Evolutionary conservation across 371 early-diverging fungal genomes (phyloP), one percentile per base, ranked within the genome.

Genomic region (Conidiobolus incongruus): DNA sequence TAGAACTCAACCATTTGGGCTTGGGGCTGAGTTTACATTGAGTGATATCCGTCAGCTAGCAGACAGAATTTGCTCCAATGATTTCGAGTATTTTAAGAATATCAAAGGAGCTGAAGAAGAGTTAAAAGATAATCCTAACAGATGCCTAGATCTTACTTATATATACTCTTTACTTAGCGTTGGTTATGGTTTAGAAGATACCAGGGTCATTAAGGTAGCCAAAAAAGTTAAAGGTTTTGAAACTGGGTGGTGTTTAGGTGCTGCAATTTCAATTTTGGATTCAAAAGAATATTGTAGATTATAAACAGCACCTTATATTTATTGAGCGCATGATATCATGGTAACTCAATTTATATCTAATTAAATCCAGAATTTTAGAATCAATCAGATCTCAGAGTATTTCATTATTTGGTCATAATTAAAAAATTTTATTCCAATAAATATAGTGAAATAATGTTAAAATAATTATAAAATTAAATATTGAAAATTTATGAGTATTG

Each of bases 211-310:
- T 15, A 70, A 72, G 38, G 75, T 79, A 12, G 77, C 88, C 20
- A 82, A 91, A 52, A 91, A 92, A 65, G 86, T 94, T 45, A 68
- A 71, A 20, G 81, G 71, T 29, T 72, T 84, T 26, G 93, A 94
- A 51, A 88, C 88, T 17, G 95, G 95, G 4, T 94, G 95, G 95
- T 83, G 85, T 51, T 60, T 94, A 29, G 95, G 95, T 29, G 90
- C 90, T 8, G 74, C 90, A 13, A 77, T 94, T 47, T 66, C 74
- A 11, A 66, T 81, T 46, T 56, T 83, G 17, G 72, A 77, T 47
- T 61, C 65, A 40, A 37, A 28, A 4, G 17, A 47, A 7, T 47
- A 47, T 22, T 47, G 47, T 33, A n/a, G n/a, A n/a, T n/a, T n/a
- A n/a, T n/a, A n/a, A n/a, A n/a, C n/a, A n/a, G n/a, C n/a, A n/a